These are phyloP conservation scores for Pseudonitzschia multiseries DNA, from an alignment of 108 stramenopile species.

Conservation along the genomic window DNA sequence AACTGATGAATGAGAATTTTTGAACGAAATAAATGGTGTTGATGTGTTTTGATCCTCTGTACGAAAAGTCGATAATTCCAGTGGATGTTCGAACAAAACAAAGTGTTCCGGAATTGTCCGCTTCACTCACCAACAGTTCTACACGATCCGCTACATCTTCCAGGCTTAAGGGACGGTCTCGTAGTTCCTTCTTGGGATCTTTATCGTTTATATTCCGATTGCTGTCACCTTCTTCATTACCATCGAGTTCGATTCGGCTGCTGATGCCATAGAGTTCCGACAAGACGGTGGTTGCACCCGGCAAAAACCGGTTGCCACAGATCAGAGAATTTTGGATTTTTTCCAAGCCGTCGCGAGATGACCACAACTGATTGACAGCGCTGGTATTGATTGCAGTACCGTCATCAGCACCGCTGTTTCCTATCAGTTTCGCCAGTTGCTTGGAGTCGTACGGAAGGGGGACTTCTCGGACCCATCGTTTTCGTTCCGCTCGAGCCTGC, in stretches of 20 bases:
- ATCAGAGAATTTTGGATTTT: constrained; percentile 25
- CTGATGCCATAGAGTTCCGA: constrained; percentile 41
- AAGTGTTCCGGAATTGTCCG: neutral
- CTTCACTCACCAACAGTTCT: constrained; percentile 29
- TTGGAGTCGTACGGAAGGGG: constrained; percentile 33
- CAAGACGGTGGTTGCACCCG: constrained; percentile 27
- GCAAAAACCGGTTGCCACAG: constrained; percentile 23
- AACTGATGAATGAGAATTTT: too few species aligned
- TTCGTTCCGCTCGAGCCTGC: constrained; percentile 61
- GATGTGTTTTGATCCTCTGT: neutral
- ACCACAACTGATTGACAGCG: constrained; percentile 7
- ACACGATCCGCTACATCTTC: constrained; percentile 35
- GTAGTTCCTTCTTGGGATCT: neutral
- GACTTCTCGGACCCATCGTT: constrained; percentile 58
- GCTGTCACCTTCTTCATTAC: neutral
- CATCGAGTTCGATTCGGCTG: neutral
- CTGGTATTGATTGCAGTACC: neutral
- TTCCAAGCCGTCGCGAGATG: constrained; percentile 7
- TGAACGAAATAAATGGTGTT: too few species aligned
- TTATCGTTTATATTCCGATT: neutral
- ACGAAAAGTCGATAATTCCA: neutral
- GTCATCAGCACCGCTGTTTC: neutral
- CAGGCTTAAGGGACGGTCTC: constrained; percentile 4
- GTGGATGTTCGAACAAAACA: neutral
- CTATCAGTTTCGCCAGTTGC: neutral